Percentiles rank a stretch among this genome's conserved stretches.
Conservation (phyloP, 2,329 filamentous ascomycete genomes). For the Fusarium sarcochroum region DNA sequence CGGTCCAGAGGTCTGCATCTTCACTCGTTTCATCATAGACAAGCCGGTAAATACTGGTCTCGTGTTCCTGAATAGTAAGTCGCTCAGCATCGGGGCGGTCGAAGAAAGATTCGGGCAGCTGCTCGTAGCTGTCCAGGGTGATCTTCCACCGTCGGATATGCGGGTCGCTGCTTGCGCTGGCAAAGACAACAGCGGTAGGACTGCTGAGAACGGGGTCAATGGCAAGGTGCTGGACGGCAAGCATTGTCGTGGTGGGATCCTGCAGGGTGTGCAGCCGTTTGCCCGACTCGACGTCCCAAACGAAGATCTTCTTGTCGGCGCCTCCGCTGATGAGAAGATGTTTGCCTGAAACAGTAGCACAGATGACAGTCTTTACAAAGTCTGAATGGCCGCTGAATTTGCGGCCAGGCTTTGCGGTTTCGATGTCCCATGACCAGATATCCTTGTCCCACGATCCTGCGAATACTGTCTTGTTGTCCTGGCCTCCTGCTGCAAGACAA, state of each 20-base stretch:
- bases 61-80: slow-evolving; percentile 80
- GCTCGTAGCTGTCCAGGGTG: slow-evolving; percentile 64
- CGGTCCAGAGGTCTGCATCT: slow-evolving; percentile 87
- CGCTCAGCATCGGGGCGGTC: slow-evolving; percentile 58
- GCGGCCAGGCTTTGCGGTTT: slow-evolving; percentile 66
- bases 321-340: slow-evolving; percentile 80
- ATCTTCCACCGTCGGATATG: slow-evolving; percentile 85
- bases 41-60: slow-evolving; percentile 90
- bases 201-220: slow-evolving; percentile 77
- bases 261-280: slow-evolving; percentile 81
- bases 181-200: slow-evolving; percentile 68
- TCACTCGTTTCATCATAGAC: slow-evolving; percentile 75
- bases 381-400: slow-evolving; percentile 85
- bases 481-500: slow-evolving; percentile 76
- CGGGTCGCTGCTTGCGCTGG: slow-evolving; percentile 85
- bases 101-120: slow-evolving; percentile 64
- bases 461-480: slow-evolving; percentile 73
- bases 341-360: slow-evolving; percentile 70
- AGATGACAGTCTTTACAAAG: slow-evolving; percentile 88
- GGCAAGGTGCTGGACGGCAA: slow-evolving; percentile 84
- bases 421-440: slow-evolving; percentile 86
- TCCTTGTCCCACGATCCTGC: slow-evolving; percentile 96
- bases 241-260: slow-evolving; percentile 77
- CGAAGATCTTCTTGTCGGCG: slow-evolving; percentile 83
- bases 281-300: slow-evolving; percentile 83